A percentile compares a stretch with the other conserved stretches of the same genome.
phyloP scores from a whole-genome alignment of 495 filamentous ascomycete genomes.

The Pyronema omphalodes region DNA sequence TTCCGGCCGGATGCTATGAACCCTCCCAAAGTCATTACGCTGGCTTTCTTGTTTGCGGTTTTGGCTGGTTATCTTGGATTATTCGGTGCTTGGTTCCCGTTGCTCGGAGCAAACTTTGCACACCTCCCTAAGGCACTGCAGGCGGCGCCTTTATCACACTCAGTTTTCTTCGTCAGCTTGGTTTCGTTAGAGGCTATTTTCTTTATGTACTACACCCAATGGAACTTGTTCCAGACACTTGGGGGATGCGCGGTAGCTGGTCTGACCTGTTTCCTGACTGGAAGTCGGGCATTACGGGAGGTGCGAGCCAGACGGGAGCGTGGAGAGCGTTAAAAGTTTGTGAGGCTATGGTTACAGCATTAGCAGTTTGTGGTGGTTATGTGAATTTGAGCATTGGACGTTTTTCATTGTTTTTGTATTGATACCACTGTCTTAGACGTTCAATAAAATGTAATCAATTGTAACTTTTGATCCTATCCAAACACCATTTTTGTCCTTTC shows the following conservation, averaged over 20 bases:
- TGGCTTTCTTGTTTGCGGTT: constrained; percentile 57
- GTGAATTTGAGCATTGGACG: neutral
- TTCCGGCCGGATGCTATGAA: constrained; percentile 64
- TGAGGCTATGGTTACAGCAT: neutral
- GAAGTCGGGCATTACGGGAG: constrained; percentile 78
- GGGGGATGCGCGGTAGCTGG: constrained; percentile 51
- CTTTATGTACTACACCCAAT: constrained; percentile 82
- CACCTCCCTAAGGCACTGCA: constrained; percentile 58
- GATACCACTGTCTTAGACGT: neutral
- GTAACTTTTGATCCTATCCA: neutral
- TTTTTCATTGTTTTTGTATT: neutral
- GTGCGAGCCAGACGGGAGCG: constrained; percentile 73
- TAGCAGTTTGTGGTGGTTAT: neutral
- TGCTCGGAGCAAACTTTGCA: constrained; percentile 67
- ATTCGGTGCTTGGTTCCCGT: constrained; percentile 32
- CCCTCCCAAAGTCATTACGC: constrained; percentile 63
- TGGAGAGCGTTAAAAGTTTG: constrained; percentile 43
- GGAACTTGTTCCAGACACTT: constrained; percentile 83
- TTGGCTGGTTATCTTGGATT: constrained; percentile 52
- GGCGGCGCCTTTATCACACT: constrained; percentile 57
- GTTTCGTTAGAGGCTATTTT: constrained; percentile 77
- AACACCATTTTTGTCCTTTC: too few relatives aligned
- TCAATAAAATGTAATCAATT: neutral
- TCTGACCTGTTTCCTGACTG: constrained; percentile 62
- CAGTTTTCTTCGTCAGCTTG: constrained; percentile 66